phyloP scores from a whole-genome alignment of 2,329 filamentous ascomycete species.

The Sporothrix brasiliensis region DNA sequence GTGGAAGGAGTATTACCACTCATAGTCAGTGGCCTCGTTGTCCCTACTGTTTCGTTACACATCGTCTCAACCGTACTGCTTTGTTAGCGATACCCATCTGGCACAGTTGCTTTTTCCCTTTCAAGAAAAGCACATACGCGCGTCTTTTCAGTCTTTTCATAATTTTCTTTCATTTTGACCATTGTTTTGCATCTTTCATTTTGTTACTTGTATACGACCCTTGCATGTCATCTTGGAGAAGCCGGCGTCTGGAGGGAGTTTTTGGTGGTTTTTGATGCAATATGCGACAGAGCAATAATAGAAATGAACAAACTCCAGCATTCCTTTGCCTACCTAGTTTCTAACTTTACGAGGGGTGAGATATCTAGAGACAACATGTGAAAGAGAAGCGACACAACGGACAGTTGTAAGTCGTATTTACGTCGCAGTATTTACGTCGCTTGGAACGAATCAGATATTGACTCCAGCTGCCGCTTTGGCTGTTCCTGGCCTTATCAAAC shows the following conservation, averaged over 20 bases:
- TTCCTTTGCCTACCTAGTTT: too few relatives aligned
- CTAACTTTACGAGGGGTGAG: too few relatives aligned
- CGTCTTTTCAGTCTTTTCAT: not conserved
- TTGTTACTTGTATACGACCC: not conserved
- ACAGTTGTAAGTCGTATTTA: too few relatives aligned
- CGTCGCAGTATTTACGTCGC: too few relatives aligned
- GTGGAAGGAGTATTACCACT: conserved; percentile 32
- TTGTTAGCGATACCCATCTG: conserved; percentile 14
- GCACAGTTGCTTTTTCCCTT: not conserved
- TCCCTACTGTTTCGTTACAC: not conserved
- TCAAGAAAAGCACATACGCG: not conserved
- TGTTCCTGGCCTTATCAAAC: too few relatives aligned
- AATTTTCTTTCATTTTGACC: not conserved
- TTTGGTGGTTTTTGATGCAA: not conserved
- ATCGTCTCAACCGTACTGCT: not conserved
- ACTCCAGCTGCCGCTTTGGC: too few relatives aligned
- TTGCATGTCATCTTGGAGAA: conserved; percentile 13
- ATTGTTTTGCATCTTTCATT: too few relatives aligned
- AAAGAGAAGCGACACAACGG: too few relatives aligned
- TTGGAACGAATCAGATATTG: not conserved
- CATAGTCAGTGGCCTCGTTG: not conserved
- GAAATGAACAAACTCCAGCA: not conserved
- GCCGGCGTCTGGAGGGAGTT: not conserved
- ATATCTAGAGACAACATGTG: too few relatives aligned
- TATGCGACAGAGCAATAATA: not conserved